phyloP scores from a whole-genome alignment of 208 protist genomes.

The Vickermania ingenoplastis region DNA sequence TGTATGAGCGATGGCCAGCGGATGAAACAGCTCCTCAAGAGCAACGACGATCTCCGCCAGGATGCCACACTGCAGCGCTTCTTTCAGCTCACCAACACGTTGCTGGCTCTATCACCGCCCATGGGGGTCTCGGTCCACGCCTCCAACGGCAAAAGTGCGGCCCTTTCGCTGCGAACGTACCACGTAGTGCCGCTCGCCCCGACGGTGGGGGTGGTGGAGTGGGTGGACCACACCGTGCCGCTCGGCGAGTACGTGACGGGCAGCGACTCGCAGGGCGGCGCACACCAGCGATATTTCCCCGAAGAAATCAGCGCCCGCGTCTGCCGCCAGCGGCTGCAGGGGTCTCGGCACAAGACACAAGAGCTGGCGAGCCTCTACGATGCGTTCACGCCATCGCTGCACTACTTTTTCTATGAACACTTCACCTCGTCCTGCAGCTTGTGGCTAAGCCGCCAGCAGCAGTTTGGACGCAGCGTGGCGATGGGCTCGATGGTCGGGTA shows the following conservation, averaged over 20 bases:
- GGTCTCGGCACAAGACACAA: slow-evolving; percentile 22
- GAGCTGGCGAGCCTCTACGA: slow-evolving; percentile 52
- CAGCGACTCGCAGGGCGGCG: slow-evolving; percentile 17
- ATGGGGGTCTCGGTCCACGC: background rate
- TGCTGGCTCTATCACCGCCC: slow-evolving; percentile 21
- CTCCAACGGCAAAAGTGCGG: background rate
- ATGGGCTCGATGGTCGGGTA: slow-evolving; percentile 90
- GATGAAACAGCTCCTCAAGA: slow-evolving; percentile 86
- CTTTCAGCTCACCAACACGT: slow-evolving; percentile 80
- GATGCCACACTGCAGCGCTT: slow-evolving; percentile 96
- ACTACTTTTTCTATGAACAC: slow-evolving; percentile 94
- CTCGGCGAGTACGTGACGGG: slow-evolving; percentile 86
- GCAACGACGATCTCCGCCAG: slow-evolving; percentile 92
- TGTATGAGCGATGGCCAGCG: slow-evolving; percentile 64
- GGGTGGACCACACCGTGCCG: slow-evolving; percentile 86
- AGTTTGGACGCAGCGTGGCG: slow-evolving; percentile 90
- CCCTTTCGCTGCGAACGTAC: slow-evolving; percentile 86
- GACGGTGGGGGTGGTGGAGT: slow-evolving; percentile 86
- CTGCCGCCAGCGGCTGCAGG: slow-evolving; percentile 39
- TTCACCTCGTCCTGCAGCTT: slow-evolving; percentile 46
- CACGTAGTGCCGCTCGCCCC: slow-evolving; percentile 90
- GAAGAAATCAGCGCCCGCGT: slow-evolving; percentile 44
- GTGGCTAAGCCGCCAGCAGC: slow-evolving; percentile 72
- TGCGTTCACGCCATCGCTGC: slow-evolving; percentile 88
- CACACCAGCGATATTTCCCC: slow-evolving; percentile 83